Conservation (phyloP, 345 rosid genomes). For the Jatropha curcas region DNA sequence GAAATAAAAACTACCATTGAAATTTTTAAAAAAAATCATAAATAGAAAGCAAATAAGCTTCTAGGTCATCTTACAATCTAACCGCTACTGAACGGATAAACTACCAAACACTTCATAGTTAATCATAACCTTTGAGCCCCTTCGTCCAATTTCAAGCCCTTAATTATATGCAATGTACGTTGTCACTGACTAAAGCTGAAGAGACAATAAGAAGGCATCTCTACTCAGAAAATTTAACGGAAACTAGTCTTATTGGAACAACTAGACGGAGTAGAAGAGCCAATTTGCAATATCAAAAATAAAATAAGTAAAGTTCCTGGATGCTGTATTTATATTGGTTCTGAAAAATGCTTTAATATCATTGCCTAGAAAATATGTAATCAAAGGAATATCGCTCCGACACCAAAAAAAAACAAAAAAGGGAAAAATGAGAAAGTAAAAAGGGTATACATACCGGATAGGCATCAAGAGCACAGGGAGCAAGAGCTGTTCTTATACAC, state of each 20-base stretch:
- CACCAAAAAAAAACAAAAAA: background rate
- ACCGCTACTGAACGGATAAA: too few species aligned
- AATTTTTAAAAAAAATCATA: too few species aligned
- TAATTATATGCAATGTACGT: background rate
- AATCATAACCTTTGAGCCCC: background rate
- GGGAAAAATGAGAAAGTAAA: background rate
- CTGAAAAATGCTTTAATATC: background rate
- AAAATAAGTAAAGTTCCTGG: background rate
- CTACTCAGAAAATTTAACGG: background rate
- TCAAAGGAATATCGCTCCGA: background rate
- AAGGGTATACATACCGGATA: constrained; percentile 58
- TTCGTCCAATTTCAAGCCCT: background rate
- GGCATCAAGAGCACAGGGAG: constrained; percentile 97
- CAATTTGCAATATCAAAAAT: background rate
- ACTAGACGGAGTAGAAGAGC: constrained; percentile 4
- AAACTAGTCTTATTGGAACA: background rate
- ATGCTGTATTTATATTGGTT: background rate
- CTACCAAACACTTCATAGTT: too few species aligned
- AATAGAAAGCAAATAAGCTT: too few species aligned
- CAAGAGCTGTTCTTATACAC: constrained; percentile 78
- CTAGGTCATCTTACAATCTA: too few species aligned
- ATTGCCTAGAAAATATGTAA: background rate
- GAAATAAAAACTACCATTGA: too few species aligned
- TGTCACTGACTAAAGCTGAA: too few species aligned
- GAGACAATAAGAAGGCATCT: background rate